Evolutionary conservation across 1,139 yeast species (phyloP), one percentile per base, ranked within the genome.

Genomic region (Scheffersomyces segobiensis): DNA sequence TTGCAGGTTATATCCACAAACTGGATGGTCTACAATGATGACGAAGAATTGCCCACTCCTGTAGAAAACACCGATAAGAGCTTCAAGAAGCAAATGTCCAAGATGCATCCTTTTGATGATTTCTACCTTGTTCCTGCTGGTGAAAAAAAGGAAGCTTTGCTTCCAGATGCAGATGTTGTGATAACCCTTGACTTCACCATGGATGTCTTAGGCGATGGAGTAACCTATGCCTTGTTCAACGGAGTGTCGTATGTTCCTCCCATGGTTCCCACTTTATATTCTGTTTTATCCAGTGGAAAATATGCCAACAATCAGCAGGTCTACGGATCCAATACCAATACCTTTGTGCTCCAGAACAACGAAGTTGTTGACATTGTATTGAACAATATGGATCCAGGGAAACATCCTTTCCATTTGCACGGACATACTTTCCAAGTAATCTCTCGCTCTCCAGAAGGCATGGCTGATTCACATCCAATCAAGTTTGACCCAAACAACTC

Each of bases 351-450:
- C 53, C 86, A 86, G 66, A 74, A 80, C 46, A 83, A 85, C 61
- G 93, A 88, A 59, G 77, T 87, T 54, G 83, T 91, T 53, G 96
- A 91, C 66, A 77, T 92, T 58, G 85, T 89, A 12, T 72, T 92
- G 53, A 90, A 91, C 70, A 89, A 91, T 61, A 72, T 77, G 60
- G 97, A 91, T 72, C 91, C 93, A 56, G 96, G 96, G 75, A 85
- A 85, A 61, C 97, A 92, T 74, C 97, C 97, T n/a, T 91, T 93
- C 87, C 97, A 92, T 71, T 77, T 92, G 65, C 97, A 92, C 67
- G 97, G 97, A 46, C 96, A 91, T 73, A 82, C 80, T 60, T 90
- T 91, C 81, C 96, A 92, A 80, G 80, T 90, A 10, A 70, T 91
- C 56, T 85, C 82, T 54, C 83, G 91, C 71, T 87, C 89, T 10